phyloP scores from a whole-genome alignment of 2,329 filamentous ascomycete genomes.

The Pestalotiopsis sp. region DNA sequence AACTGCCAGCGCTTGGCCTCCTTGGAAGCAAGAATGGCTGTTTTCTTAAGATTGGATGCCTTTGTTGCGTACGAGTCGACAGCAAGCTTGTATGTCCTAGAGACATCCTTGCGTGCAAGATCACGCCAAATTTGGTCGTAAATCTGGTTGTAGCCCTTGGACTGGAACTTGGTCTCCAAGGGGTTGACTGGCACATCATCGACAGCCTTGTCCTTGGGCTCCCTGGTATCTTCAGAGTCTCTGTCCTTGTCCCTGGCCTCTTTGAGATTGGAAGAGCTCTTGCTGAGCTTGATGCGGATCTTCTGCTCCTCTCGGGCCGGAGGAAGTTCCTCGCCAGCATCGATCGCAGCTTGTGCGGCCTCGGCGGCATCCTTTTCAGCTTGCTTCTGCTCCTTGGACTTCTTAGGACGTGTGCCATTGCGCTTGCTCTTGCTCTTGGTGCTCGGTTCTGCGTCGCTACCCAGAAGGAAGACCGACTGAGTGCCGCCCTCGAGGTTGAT shows the following conservation, averaged over 20 bases:
- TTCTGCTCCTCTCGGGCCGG: constrained; percentile 59
- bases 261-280: constrained; percentile 40
- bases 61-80: constrained; percentile 84
- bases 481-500: constrained; percentile 83
- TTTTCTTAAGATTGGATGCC: constrained; percentile 96
- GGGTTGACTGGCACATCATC: constrained; percentile 39
- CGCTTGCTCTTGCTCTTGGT: constrained; percentile 52
- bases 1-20: constrained; percentile 97
- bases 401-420: constrained; percentile 75
- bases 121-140: constrained; percentile 98
- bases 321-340: constrained; percentile 75
- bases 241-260: constrained; percentile 42
- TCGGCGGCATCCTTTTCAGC: constrained; percentile 83
- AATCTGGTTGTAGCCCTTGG: constrained; percentile 93
- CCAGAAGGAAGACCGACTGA: constrained; percentile 77
- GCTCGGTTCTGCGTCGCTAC: constrained; percentile 58
- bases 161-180: constrained; percentile 71
- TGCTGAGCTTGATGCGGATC: constrained; percentile 66
- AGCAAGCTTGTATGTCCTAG: constrained; percentile 89
- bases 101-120: constrained; percentile 88
- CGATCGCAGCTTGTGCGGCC: constrained; percentile 81
- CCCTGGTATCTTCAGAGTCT: constrained; percentile 27
- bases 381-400: constrained; percentile 85
- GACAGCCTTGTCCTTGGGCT: constrained; percentile 43
- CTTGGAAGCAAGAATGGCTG: constrained; percentile 92